Evolutionary conservation across 495 filamentous ascomycete genomes (phyloP), one percentile per base, ranked within the genome.

Genomic region (Neurospora discreta): DNA sequence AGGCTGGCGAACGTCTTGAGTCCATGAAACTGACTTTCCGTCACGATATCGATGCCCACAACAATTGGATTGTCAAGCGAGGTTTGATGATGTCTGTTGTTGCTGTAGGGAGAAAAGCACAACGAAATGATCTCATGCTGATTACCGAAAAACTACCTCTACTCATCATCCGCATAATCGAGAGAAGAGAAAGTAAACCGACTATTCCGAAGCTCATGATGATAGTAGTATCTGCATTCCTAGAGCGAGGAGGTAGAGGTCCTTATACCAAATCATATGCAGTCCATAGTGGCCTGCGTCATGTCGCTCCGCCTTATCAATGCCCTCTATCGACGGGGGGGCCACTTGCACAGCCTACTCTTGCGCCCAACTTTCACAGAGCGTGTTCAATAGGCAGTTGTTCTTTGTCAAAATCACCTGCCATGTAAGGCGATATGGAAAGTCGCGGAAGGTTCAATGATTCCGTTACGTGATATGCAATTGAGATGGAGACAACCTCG

Each of bases 1-100:
- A 95, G 80, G 71, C 90, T 88, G 38, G 90, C 93, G 76, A 94
- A 97, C 15, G 93, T 93, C 6, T 87, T 87, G 75, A 93, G 89
- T 33, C 90, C 90, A 39, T 42, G 67, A 44, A 71, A 71, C 23
- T 71, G 69, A 18, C 42, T 65, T 26, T 44, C 69, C 30, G 69
- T 71, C 26, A 71, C 11, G 26, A 71, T 39, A 13, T 71, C 69
- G 3, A 71, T 18, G 10, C 67, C 30, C 16, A 39, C 42, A 1
- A 33, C 52, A 36, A 0, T 33, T 65, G 52, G 26, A 38, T 71
- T 33, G 13, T 30, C 44, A 13, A 67, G 42, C 10, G 43, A 68
- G 6, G 39, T 40, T n/a, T 33, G 43, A 9, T 71, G 44, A n/a
- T 65, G 43, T 36, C 52, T 60, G 52, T 65, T 33, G 52, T 60